Conservation (phyloP, 192 early-diverging fungal genomes). For the Backusella circina region DNA sequence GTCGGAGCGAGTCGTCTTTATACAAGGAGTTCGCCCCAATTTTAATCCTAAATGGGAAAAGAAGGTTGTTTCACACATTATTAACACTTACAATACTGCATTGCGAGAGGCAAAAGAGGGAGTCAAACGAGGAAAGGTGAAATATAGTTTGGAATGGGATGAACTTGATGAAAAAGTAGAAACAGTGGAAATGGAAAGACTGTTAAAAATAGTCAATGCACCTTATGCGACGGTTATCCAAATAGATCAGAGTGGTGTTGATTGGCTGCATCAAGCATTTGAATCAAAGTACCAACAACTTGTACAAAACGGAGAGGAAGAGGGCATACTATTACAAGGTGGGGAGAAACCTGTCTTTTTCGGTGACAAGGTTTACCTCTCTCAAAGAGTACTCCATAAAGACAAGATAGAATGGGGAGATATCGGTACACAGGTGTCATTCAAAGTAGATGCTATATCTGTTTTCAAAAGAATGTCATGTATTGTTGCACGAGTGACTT, state of each 20-base stretch:
- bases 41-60: conserved; percentile 20
- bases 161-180: not conserved
- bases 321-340: not conserved
- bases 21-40: conserved; percentile 6
- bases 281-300: not conserved
- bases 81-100: conserved; percentile 10
- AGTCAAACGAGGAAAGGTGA: not conserved
- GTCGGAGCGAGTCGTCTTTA: conserved; percentile 6
- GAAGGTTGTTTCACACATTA: conserved; percentile 2
- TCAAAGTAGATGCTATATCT: not conserved
- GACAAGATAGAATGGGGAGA: not conserved
- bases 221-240: not conserved
- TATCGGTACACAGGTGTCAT: not conserved
- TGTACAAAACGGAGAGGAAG: not conserved
- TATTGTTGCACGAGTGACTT: not conserved
- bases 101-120: not conserved
- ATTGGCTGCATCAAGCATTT: not conserved
- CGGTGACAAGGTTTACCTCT: conserved; percentile 8
- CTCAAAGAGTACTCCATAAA: not conserved
- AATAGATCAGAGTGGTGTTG: not conserved
- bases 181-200: not conserved
- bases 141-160: not conserved
- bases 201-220: not conserved
- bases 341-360: conserved; percentile 12
- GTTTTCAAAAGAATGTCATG: not conserved